Evolutionary conservation across 225 moss, liverwort and hornwort genomes (phyloP), one percentile per base, ranked within the genome.

Genomic region (Physcomitrellopsis africana): DNA sequence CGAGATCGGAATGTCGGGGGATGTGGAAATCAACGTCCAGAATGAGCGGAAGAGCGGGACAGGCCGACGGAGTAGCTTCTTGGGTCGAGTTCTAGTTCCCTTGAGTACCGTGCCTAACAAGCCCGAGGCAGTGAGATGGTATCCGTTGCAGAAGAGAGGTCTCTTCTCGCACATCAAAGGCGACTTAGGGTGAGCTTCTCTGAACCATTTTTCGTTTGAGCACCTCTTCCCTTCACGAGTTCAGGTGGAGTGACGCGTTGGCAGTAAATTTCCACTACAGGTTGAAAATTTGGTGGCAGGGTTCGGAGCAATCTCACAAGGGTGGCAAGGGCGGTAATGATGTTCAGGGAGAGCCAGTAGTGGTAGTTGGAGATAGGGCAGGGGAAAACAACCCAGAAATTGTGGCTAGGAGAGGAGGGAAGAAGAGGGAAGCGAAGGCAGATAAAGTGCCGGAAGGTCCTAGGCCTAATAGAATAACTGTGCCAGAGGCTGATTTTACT

Each of bases 81-180:
- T 96, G 60, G 96, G 96, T 24, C 81, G 82, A 72, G 92, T 96
- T 2, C 43, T 79, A 8, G 86, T 96, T 64, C 84, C 84, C 7
- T 67, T 87, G 19, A 77, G 37, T 72, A 84, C 79, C 4, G 79
- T 84, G 41, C 79, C 81, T n/a, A 63, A 61, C 19, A 82, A 79
- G 53, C 74, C 84, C 3, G 84, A 84, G 32, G 64, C 68, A 45
- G 70, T 94, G 49, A 79, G 91, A 64, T 96, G 92, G 94, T 80
- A 91, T 52, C 94, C 92, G 26, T 78, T 96, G 80, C 92, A 94
- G 49, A 94, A 92, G 76, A 84, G 94, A 22, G 86, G 91, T 0
- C 68, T 96, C 0, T 94, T 96, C 37, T 96, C 96, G 52, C 88
- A 92, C 41, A 92, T 96, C 62, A 96, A 96, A 77, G 94, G 94